Evolutionary conservation across 306 rosid genomes (phyloP), one percentile per base, ranked within the genome.

Genomic region (Sechiopsis laciniata): DNA sequence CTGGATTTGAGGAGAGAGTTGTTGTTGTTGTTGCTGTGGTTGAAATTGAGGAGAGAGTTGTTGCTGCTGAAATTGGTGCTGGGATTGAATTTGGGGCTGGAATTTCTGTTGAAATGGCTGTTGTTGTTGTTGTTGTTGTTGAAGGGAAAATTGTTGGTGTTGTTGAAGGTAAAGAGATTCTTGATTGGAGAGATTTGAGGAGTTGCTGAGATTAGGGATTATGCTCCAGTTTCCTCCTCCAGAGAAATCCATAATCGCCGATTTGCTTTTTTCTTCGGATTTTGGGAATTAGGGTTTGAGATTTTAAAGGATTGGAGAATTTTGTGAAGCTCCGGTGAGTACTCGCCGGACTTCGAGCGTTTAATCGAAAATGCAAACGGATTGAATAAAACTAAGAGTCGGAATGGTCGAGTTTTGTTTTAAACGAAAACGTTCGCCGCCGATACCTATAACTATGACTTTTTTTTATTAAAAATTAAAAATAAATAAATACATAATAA

Each of bases 211-310:
- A 54, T 85, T 85, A 1, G 87, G 96, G 78, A 90, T 89, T 94
- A 90, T 87, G 0, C 84, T 83, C 96, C 97, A 94, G 83, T 73
- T 86, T 67, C 94, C 98, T 69, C 96, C 91, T 3, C 82, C 72
- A 4, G 90, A 56, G 74, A 78, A 88, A 48, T 93, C 97, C 96
- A 87, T 88, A 68, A 32, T 35, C 3, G 51, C 70, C 46, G 48
- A 24, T 59, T 59, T 24, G 42, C 40, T 59, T 59, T 24, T 17
- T 62, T 62, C 68, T 62, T 29, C 51, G 51, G 12, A 35, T 8
- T 21, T 57, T 21, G 12, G 46, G 4, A 35, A 37, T 63, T 63
- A 24, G 65, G 40, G 65, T 14, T 59, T 6, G 9, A n/a, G 64
- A 58, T 58, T 22, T 15, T 21, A 20, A 20, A 8, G 63, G 63